phyloP scores from a whole-genome alignment of 768 basidiomycete species.

The Termitomyces bulborhizus region DNA sequence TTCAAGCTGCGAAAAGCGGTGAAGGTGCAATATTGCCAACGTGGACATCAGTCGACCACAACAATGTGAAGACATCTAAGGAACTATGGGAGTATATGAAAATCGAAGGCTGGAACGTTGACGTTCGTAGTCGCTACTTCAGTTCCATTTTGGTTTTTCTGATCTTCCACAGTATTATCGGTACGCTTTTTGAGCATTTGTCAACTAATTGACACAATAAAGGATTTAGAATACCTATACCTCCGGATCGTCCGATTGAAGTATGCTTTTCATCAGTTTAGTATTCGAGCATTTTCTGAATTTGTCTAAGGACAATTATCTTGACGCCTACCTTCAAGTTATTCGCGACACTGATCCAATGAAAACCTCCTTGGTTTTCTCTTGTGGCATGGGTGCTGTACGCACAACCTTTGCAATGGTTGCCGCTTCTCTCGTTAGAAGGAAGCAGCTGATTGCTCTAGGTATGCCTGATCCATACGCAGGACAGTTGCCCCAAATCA shows the following conservation, averaged over 20 bases:
- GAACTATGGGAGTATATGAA: constrained; percentile 84
- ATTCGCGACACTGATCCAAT: constrained; percentile 77
- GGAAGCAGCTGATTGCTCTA: constrained; percentile 62
- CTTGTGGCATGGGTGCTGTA: constrained; percentile 96
- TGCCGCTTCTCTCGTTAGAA: constrained; percentile 81
- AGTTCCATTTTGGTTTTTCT: constrained; percentile 1
- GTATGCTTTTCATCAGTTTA: constrained; percentile 25
- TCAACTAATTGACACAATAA: background rate
- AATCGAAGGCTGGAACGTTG: constrained; percentile 85
- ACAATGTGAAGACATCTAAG: constrained; percentile 78
- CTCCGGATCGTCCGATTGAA: constrained; percentile 87
- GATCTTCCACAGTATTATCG: constrained; percentile 60
- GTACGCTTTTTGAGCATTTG: constrained; percentile 23
- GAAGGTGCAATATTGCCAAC: constrained; percentile 84
- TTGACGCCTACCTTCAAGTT: constrained; percentile 86
- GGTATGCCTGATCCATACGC: constrained; percentile 80
- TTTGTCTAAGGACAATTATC: constrained; percentile 75
- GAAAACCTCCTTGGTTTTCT: constrained; percentile 82
- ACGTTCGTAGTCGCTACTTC: constrained; percentile 40
- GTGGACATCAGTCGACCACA: constrained; percentile 77
- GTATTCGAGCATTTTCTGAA: background rate
- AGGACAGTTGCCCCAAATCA: constrained; percentile 22
- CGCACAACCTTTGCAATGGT: constrained; percentile 97
- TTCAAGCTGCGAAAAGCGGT: constrained; percentile 50
- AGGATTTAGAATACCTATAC: constrained; percentile 77